Evolutionary conservation across 345 rosid species (phyloP), one percentile per base, ranked within the genome.

Genomic region (Fremontodendron californicum): DNA sequence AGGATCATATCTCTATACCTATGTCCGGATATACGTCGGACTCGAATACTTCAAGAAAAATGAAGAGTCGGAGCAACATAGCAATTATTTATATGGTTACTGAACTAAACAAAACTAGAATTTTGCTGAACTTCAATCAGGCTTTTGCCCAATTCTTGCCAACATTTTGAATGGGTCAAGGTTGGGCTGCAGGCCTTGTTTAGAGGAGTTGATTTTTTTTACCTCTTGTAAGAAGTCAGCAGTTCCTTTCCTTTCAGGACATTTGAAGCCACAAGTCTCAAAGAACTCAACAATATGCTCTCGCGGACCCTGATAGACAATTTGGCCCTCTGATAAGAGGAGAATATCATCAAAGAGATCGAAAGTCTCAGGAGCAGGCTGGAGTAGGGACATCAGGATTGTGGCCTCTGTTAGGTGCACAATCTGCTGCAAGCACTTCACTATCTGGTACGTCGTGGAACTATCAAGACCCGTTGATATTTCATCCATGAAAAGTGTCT

Each of bases 221-320:
- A 95, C 98, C 96, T 95, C 97, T 85, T 90, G 99, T 73, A 93
- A 84, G 87, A 96, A 96, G 66, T 93, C 97, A 42, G 99, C 98
- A 0, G 94, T 81, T 49, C 94, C 96, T 80, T 96, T 92, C 71
- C 99, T 87, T 25, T 92, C 93, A 0, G 99, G 97, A 78, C 98
- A 91, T 49, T 61, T 82, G 81, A 93, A 96, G 6, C 96, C 96
- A 46, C 94, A 89, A 40, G 73, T 75, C 66, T 87, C 89, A 29
- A 96, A 93, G 88, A 96, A 96, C 57, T 85, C 60, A 27, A 92
- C 78, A 33, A 92, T 64, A 76, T 84, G 80, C 6, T 88, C 86
- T 6, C 97, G 91, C 71, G 99, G 97, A 72, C 99, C 99, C 83
- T 88, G 91, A 72, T 93, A 96, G 9, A 92, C 96, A 52, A 93